Evolutionary conservation across 2,329 filamentous ascomycete genomes (phyloP), one percentile per base, ranked within the genome.

Genomic region (Aspergillus flavus): DNA sequence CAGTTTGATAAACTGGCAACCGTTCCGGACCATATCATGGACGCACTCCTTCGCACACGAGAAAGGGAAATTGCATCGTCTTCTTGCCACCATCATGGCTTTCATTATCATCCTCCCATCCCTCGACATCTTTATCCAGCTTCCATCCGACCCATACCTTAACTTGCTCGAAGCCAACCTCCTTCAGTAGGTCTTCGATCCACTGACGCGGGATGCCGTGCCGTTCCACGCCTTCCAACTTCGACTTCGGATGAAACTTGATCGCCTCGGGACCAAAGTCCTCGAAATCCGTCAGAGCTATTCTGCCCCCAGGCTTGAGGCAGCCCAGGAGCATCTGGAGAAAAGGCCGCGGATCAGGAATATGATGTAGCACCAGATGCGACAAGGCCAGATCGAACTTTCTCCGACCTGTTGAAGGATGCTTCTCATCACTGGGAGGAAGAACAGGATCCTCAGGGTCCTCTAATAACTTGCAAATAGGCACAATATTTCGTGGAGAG

Each of bases 281-380:
- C 69, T 87, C 84, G 69, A 84, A 88, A 68, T 87, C 86, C 1
- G 85, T 87, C 66, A 87, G 72, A 1, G 83, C 83, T 0, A 86
- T 76, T 58, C 72, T 68, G 0, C 84, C 86, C 0, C 83, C 84
- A 0, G 77, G 71, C 59, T 76, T 80, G 50, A 87, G 73, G 45
- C 81, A 83, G 6, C 78, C 81, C 30, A 79, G 72, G 71, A 87
- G 79, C 1, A 81, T 83, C 5, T 57, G 63, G 26, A 87, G 73
- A 2, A 86, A 74, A 0, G 70, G 62, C 1, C 70, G 64, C 7
- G 86, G 71, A 50, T 81, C 79, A 0, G 81, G 77, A 23, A 87
- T 82, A 72, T 88, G 86, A 69, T 87, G 85, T 16, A 87, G 76
- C 3, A 85, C 84, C 12, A 87, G 73, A 69, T 87, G 85, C 21